Evolutionary conservation across 2,329 filamentous ascomycete genomes (phyloP).

Genomic region (Claviceps fusiformis): DNA sequence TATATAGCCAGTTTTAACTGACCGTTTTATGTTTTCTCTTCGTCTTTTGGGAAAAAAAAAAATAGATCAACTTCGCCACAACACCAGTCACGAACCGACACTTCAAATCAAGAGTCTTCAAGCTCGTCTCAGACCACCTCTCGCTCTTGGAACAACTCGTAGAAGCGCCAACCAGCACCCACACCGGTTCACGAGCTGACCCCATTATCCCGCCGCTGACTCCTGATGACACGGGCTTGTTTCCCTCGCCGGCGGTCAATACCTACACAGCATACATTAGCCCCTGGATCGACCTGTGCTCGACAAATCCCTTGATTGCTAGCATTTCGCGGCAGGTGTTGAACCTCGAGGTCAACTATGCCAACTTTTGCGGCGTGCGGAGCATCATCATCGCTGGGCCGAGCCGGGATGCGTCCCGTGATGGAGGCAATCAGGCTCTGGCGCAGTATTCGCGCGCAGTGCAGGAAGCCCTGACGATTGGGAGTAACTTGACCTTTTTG

Average conservation of each 20-base stretch:
- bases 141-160: slow-evolving; percentile 28
- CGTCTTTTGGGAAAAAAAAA: neutral
- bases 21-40: neutral
- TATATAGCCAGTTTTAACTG: neutral
- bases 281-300: slow-evolving; percentile 84
- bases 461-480: slow-evolving; percentile 62
- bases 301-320: slow-evolving; percentile 66
- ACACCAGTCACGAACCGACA: slow-evolving; percentile 62
- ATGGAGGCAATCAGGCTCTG: slow-evolving; percentile 36
- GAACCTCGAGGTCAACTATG: slow-evolving; percentile 84
- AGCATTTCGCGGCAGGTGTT: slow-evolving; percentile 82
- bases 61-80: slow-evolving; percentile 65
- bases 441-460: slow-evolving; percentile 74
- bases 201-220: slow-evolving; percentile 56
- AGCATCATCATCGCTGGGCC: slow-evolving; percentile 77
- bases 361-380: slow-evolving; percentile 82
- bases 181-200: slow-evolving; percentile 34
- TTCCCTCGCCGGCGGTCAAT: slow-evolving; percentile 52
- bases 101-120: slow-evolving; percentile 56
- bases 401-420: slow-evolving; percentile 43
- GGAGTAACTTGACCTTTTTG: slow-evolving; percentile 64
- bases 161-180: slow-evolving; percentile 24
- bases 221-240: slow-evolving; percentile 64
- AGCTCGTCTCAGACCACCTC: slow-evolving; percentile 44
- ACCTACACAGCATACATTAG: slow-evolving; percentile 71